These are phyloP conservation scores for Blastobotrys persicus DNA, from an alignment of 1,139 yeast species.

Conservation along the genomic window DNA sequence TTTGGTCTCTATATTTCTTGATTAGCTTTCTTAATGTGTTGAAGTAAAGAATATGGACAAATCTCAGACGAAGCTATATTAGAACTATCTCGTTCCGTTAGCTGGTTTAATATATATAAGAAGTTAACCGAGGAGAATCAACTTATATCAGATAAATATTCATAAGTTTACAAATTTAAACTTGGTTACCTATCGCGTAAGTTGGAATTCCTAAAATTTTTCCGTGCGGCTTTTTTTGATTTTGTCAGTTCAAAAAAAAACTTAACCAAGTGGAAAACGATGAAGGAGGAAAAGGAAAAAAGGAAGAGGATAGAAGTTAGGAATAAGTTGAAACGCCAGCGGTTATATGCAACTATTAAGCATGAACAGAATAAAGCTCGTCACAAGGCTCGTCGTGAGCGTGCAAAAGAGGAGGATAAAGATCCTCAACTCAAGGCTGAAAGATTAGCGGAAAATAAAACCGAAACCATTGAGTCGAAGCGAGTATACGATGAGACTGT, in stretches of 20 bases:
- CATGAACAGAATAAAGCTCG: slow-evolving; percentile 73
- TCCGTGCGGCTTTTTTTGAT: neutral
- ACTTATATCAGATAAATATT: slow-evolving; percentile 19
- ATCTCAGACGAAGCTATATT: no score
- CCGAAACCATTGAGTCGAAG: slow-evolving; percentile 85
- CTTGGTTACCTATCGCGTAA: neutral
- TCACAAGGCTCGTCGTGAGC: slow-evolving; percentile 68
- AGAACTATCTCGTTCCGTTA: no score
- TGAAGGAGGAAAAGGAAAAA: slow-evolving; percentile 27
- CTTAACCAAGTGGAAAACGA: neutral
- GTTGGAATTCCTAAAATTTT: neutral
- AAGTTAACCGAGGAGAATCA: no score
- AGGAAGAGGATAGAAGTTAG: slow-evolving; percentile 45
- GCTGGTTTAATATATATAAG: no score
- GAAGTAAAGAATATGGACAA: no score
- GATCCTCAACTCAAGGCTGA: slow-evolving; percentile 81
- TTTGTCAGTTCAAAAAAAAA: neutral
- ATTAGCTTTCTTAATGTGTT: no score
- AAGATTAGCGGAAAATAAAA: slow-evolving; percentile 74
- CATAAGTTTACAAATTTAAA: no score
- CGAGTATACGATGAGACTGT: slow-evolving; percentile 91
- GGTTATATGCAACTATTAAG: slow-evolving; percentile 69
- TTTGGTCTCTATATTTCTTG: no score
- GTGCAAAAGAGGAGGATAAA: slow-evolving; percentile 79
- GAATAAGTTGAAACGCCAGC: slow-evolving; percentile 78